A percentile compares a stretch with the other conserved stretches of the same genome.
Evolutionary conservation across 2,329 filamentous ascomycete species (phyloP).

Genomic region (Xylariaceae sp.): DNA sequence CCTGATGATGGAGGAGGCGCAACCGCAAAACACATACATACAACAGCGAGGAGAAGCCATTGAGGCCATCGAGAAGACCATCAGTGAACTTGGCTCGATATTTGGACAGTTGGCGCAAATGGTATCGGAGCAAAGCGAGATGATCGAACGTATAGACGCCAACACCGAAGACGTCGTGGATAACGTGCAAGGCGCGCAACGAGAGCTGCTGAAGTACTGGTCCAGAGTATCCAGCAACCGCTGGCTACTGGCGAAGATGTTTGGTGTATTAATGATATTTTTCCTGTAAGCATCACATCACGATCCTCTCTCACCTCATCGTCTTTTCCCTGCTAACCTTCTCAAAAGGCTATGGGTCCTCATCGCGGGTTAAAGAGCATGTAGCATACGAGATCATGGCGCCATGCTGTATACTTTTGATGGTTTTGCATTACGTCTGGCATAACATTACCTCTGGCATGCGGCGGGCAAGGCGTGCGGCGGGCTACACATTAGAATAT

Average conservation of each 20-base stretch:
- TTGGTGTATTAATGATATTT: constrained; percentile 92
- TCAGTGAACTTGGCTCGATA: constrained; percentile 83
- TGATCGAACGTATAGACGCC: constrained; percentile 95
- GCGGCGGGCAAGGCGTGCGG: constrained; percentile 6
- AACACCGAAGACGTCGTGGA: constrained; percentile 98
- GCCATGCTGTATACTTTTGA: constrained; percentile 21
- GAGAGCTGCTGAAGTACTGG: constrained; percentile 97
- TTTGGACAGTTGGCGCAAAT: constrained; percentile 93
- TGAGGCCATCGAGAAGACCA: constrained; percentile 93
- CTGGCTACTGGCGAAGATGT: constrained; percentile 85
- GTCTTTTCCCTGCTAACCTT: constrained; percentile 9
- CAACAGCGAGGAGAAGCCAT: constrained; percentile 92
- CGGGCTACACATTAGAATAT: constrained; percentile 19
- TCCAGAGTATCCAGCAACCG: constrained; percentile 86
- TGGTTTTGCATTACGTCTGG: constrained; percentile 25
- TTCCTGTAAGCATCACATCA: constrained; percentile 51
- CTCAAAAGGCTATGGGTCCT: constrained; percentile 57
- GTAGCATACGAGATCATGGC: constrained; percentile 2
- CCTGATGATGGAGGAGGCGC: constrained; percentile 88
- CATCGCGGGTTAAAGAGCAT: constrained; percentile 46
- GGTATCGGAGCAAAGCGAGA: constrained; percentile 92
- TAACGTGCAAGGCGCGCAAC: constrained; percentile 94
- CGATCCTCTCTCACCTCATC: background rate
- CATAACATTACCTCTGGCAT: constrained; percentile 25
- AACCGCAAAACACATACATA: constrained; percentile 81